phyloP scores from a whole-genome alignment of 257 asterid genomes.

The Lithospermum erythrorhizon region DNA sequence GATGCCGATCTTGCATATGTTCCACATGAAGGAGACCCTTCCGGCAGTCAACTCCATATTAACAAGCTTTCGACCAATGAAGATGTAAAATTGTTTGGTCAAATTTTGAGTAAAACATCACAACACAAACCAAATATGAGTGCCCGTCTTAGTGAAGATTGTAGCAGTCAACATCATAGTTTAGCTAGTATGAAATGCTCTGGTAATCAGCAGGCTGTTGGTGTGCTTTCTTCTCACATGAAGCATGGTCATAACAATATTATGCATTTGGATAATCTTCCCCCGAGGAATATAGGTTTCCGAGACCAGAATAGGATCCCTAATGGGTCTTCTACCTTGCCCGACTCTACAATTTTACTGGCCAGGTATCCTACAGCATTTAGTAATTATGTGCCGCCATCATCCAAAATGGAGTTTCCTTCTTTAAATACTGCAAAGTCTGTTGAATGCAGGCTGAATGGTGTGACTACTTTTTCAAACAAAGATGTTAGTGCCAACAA shows the following conservation, averaged over 20 bases:
- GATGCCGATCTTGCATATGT: constrained; percentile 24
- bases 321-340: constrained; percentile 41
- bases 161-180: constrained; percentile 22
- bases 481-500: constrained; percentile 37
- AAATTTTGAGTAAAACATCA: constrained; percentile 46
- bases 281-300: constrained; percentile 29
- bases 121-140: constrained; percentile 34
- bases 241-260: constrained; percentile 31
- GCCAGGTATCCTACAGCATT: constrained; percentile 79
- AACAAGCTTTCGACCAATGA: constrained; percentile 61
- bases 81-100: constrained; percentile 84
- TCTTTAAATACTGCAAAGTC: constrained; percentile 16
- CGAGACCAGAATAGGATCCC: constrained; percentile 52
- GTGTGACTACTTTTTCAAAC: constrained; percentile 32
- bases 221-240: constrained; percentile 30
- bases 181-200: constrained; percentile 26
- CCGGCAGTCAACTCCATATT: constrained; percentile 36
- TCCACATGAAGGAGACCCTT: constrained; percentile 26
- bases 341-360: constrained; percentile 51
- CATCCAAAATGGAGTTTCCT: constrained; percentile 40
- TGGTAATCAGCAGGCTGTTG: constrained; percentile 25
- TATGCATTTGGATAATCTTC: constrained; percentile 32
- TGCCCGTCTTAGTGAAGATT: constrained; percentile 21
- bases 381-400: constrained; percentile 28
- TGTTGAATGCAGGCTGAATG: constrained; percentile 30